phyloP scores from a whole-genome alignment of 2,329 filamentous ascomycete genomes.

The Trichophyton equinum region DNA sequence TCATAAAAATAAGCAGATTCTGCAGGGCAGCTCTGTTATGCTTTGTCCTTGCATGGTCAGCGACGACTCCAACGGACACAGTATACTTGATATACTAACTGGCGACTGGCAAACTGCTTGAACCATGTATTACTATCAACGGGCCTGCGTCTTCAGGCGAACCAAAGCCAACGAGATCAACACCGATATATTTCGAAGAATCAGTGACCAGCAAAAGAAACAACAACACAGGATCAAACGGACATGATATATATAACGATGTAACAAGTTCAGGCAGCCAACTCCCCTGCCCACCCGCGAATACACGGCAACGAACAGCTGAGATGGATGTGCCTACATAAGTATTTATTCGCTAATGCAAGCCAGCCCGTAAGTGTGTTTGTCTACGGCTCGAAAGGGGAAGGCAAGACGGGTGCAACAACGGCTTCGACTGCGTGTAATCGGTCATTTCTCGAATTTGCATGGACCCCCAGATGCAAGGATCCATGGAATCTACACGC shows the following conservation, averaged over 20 bases:
- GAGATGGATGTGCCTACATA: not conserved
- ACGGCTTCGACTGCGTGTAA: not conserved
- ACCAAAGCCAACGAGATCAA: too few species aligned
- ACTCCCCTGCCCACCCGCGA: not conserved
- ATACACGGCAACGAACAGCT: not conserved
- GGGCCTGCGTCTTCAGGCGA: too few species aligned
- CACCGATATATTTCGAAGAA: too few species aligned
- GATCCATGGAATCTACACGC: not conserved
- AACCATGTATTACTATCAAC: too few species aligned
- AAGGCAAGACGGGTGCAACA: not conserved
- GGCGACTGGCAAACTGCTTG: too few species aligned
- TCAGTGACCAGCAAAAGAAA: too few species aligned
- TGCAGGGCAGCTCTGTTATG: not conserved
- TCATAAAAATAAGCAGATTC: not conserved
- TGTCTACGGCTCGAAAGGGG: not conserved
- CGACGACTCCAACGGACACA: too few species aligned
- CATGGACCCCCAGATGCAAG: not conserved
- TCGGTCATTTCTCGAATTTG: not conserved
- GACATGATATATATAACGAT: not conserved
- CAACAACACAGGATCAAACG: not conserved
- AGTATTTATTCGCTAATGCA: not conserved
- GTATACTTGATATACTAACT: too few species aligned
- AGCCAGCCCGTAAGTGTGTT: not conserved
- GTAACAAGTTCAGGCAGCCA: not conserved
- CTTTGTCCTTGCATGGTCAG: too few species aligned